Conservation (phyloP, 331 rosid genomes). For the Malus hybrid region DNA sequence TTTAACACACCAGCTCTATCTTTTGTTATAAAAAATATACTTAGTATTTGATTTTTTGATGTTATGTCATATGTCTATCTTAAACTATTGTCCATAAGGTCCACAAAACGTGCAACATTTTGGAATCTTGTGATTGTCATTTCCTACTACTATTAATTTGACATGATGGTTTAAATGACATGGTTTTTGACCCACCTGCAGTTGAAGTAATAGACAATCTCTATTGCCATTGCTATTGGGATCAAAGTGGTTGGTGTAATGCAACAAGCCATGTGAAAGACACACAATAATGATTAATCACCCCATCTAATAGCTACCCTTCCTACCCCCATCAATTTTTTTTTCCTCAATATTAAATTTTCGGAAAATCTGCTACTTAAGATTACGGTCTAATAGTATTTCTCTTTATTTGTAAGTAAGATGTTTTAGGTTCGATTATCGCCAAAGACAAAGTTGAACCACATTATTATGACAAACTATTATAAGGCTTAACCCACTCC, state of each 20-base stretch:
- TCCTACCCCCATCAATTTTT: conserved; percentile 34
- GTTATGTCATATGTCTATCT: conserved; percentile 13
- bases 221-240: conserved; percentile 19
- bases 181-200: conserved; percentile 72
- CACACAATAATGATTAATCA: conserved; percentile 27
- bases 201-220: conserved; percentile 73
- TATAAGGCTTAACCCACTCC: too few relatives aligned
- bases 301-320: conserved; percentile 15
- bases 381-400: too few relatives aligned
- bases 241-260: conserved; percentile 49
- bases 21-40: too few relatives aligned
- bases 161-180: conserved; percentile 38
- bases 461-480: too few relatives aligned
- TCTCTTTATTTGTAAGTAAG: fast-evolving
- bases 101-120: conserved; percentile 42
- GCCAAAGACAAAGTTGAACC: too few relatives aligned
- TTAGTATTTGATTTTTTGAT: too few relatives aligned
- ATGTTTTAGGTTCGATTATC: too few relatives aligned
- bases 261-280: conserved; percentile 67
- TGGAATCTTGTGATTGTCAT: conserved; percentile 45
- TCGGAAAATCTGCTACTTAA: too few relatives aligned
- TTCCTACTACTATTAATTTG: conserved; percentile 28
- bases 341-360: neutral
- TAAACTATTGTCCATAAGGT: conserved; percentile 18
- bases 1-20: too few relatives aligned